Base-by-base conservation (phyloP, 2,329 filamentous ascomycete genomes). In the Gaeumannomyces sp. region DNA sequence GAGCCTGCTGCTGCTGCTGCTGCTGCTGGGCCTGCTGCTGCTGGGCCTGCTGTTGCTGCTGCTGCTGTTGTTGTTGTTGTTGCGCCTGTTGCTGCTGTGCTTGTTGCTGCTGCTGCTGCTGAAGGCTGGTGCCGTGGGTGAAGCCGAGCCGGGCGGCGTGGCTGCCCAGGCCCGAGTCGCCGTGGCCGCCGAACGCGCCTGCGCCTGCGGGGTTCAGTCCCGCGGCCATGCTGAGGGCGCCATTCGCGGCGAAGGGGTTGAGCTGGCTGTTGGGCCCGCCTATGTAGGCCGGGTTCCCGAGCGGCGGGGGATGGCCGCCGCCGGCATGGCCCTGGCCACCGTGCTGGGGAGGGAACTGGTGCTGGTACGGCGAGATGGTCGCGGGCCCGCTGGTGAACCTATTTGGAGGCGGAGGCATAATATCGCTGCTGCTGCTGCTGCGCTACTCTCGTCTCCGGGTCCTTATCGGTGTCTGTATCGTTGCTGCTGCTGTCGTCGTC, bases 141-240 rank as follows among this genome's bases (percentile, higher is more conserved):
- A 97, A 97, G 8, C 92, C 89, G 84, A 95, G 91, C 72, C 94
- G 88, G 66, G 92, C 92, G 68, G 91, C 92, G 76, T 96, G 92
- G 75, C 92, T 94, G 38, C 89, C 92, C 63, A 97, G 85, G 1
- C 92, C 92, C 27, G 90, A 89, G 65, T 85, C 82, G 62, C 57
- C 88, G 11, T 87, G 88, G 13, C 84, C 84, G 65, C 77, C 82
- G 69, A 81, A 85, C 68, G 78, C 84, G 65, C 78, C 85, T 66
- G 73, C 74, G 27, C 68, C 74, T 58, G 69, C 74, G 25, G 77
- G 71, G 69, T 80, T 81, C 78, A 83, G 80, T 65, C 82, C 84
- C 68, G 81, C 85, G 62, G 83, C 84, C 66, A 87, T 79, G 62
- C 83, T 84, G 13, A 80, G 76, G 68, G 81, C 82, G 66, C 78